Evolutionary conservation across 257 asterid species (phyloP), one percentile per base, ranked within the genome.

Genomic region (Apocynum venetum): DNA sequence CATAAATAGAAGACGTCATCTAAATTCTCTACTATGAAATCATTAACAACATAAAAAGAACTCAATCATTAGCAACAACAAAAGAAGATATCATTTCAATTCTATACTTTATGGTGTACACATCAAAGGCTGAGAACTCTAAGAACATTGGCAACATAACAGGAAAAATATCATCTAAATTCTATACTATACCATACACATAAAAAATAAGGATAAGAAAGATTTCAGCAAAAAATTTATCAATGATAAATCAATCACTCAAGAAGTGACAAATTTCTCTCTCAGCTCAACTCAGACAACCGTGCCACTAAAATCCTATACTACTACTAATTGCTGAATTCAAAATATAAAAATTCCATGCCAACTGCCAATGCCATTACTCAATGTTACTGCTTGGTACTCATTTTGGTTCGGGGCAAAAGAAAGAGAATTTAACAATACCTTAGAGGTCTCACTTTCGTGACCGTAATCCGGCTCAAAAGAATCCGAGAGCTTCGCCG

Each of bases 401-500:
- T 11, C 38, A 14, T 60, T 72, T 73, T 9, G 17, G 36, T 35
- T 12, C 5, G 35, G 49, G 8, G 14, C 13, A 73, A 73, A 20
- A 41, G 11, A 60, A 41, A 38, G 40, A 72, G 35, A 70, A 60
- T 20, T 78, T 15, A 43, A 72, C 11, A 49, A 78, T 80, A 90
- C 96, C 92, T 85, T 76, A 44, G 88, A 76, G 20, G 84, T 25
- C 31, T 25, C 31, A 25, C 31, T 25, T 25, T 25, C 31, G 31
- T 25, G 31, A 25, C 31, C 31, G 31, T 25, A 25, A 15, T 83
- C 87, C 6, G 83, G 78, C 17, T 81, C 75, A 17, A 74, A 4
- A 7, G 87, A 77, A 60, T 64, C 80, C 1, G 85, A 77, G 36
- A 76, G 46, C 79, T 83, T 78, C 80, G 82, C 90, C 4, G 84